Percentiles rank a stretch among this genome's conserved stretches.
Conservation (phyloP, 495 filamentous ascomycete species). For the Letharia lupina region DNA sequence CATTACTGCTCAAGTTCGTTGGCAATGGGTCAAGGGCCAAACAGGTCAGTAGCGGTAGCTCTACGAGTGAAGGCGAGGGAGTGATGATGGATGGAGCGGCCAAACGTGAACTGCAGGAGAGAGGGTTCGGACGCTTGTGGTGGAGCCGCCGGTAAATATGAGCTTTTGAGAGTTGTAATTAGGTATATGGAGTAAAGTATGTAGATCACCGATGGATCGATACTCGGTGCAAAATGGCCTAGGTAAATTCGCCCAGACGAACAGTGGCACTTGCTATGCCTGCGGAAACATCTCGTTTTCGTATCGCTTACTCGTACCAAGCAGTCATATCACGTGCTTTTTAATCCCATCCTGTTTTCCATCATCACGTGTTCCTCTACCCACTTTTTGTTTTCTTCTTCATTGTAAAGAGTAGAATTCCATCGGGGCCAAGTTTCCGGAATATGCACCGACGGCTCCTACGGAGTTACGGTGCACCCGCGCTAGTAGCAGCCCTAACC, state of each 20-base stretch:
- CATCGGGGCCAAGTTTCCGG: not conserved
- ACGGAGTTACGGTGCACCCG: too few species aligned
- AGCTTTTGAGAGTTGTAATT: not conserved
- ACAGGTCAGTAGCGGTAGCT: constrained; percentile 37
- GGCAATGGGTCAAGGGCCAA: constrained; percentile 48
- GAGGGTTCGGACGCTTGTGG: constrained; percentile 58
- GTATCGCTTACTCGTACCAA: too few species aligned
- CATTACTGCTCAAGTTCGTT: constrained; percentile 52
- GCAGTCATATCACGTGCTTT: too few species aligned
- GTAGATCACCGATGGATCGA: too few species aligned
- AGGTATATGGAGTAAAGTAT: too few species aligned
- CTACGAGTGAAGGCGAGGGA: constrained; percentile 33
- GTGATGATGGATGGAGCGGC: constrained; percentile 62
- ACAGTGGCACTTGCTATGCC: too few species aligned
- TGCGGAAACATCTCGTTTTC: too few species aligned
- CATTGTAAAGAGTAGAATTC: not conserved
- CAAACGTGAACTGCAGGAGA: constrained; percentile 56
- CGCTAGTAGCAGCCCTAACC: too few species aligned
- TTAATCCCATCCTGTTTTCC: too few species aligned
- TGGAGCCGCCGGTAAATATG: constrained; percentile 19
- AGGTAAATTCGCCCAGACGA: not conserved
- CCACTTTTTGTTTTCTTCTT: too few species aligned
- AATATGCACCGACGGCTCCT: not conserved
- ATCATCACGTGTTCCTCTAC: too few species aligned
- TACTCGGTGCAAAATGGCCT: not conserved